These are phyloP conservation scores for Xylaria sp. DNA, from an alignment of 2,329 filamentous ascomycete species.

Conservation along the genomic window DNA sequence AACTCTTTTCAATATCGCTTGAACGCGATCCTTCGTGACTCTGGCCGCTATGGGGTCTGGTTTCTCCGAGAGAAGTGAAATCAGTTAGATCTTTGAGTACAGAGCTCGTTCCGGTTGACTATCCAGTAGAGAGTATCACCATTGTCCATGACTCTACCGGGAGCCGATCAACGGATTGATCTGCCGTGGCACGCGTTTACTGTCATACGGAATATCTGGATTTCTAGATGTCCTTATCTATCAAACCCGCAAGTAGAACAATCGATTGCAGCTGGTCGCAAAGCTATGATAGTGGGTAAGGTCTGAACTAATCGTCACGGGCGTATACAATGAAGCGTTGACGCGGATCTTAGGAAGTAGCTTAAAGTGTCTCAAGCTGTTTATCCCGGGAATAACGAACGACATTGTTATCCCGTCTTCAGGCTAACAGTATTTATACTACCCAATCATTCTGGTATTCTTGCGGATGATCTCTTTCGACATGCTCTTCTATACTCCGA, in stretches of 20 bases:
- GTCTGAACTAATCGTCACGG: not conserved
- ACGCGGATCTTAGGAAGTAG: not conserved
- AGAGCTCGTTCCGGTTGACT: not conserved
- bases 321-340: not conserved
- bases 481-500: not conserved
- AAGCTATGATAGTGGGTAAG: not conserved
- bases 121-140: not conserved
- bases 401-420: too few species aligned
- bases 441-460: not conserved
- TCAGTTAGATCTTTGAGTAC: not conserved
- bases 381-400: too few species aligned
- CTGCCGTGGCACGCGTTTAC: too few species aligned
- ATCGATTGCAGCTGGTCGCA: too few species aligned
- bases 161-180: too few species aligned
- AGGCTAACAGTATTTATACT: too few species aligned
- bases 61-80: not conserved
- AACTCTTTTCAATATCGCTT: too few species aligned
- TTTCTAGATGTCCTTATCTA: too few species aligned
- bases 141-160: not conserved
- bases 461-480: not conserved
- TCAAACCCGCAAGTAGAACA: too few species aligned
- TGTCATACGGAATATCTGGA: too few species aligned
- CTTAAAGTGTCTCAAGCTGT: not conserved
- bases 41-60: not conserved
- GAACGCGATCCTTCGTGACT: too few species aligned